Base-by-base conservation (phyloP, 23 red algal species). In the Chondrus crispus region DNA sequence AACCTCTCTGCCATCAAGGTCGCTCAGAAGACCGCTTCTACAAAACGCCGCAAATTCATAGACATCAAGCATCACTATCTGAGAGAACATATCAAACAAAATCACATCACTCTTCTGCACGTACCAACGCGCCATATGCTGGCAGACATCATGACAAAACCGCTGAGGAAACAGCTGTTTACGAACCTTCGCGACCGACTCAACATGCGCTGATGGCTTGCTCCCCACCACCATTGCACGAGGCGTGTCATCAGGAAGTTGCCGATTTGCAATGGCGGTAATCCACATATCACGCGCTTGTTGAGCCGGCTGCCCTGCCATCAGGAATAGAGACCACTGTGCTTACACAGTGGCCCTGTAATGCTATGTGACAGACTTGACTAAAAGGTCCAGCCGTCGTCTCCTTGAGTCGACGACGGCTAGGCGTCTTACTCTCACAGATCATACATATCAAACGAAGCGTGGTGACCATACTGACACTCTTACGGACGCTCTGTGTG, bases 171-270 rank as follows among this genome's bases (percentile, higher is more conserved):
- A 16, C 2, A 58, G 2, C 3, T 42, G 3, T 66, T 84, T 37
- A 47, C 58, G 22, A 49, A 35, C 4, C 26, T 66, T 24, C 51
- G 50, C 7, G 10, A 60, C 35, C 20, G 39, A 10, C 19, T 66
- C 4, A 84, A 68, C 30, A 43, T 84, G 7, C 20, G 18, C 36
- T 32, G 8, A 26, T 22, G 0, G 14, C 54, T 33, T 4, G 52
- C 22, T 37, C n/a, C n/a, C n/a, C n/a, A n/a, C n/a, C n/a, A 3
- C 26, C 29, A 29, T 55, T 39, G 51, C 80, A 84, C 26, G n/a
- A 84, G 80, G 80, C 54, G 80, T 84, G 80, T 84, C 35, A 54
- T 66, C 80, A 84, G 48, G 58, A 84, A n/a, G n/a, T n/a, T n/a
- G n/a, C n/a, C n/a, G n/a, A n/a, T n/a, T n/a, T n/a, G n/a, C n/a